These are phyloP conservation scores for Triticum urartu DNA, from an alignment of 176 grass and related monocot genomes.

Conservation along the genomic window DNA sequence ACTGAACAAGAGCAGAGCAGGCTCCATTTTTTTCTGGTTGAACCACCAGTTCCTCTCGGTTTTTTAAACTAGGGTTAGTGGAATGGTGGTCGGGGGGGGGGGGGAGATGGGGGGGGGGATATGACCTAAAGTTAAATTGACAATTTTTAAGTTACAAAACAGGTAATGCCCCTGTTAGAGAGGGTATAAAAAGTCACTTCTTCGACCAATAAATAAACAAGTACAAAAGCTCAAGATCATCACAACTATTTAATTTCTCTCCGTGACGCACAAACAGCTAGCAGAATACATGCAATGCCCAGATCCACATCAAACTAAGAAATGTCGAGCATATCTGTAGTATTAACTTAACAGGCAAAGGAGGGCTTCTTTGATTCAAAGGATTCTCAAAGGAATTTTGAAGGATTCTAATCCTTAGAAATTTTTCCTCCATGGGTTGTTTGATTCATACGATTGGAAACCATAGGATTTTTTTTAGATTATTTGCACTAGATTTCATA, in stretches of 20 bases:
- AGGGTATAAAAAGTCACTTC: neutral
- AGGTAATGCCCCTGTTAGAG: neutral
- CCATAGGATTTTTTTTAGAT: neutral
- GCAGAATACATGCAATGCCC: neutral
- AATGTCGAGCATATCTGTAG: neutral
- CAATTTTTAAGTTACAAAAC: neutral
- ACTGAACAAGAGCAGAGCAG: neutral
- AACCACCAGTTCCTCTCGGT: neutral
- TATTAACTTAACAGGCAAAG: neutral
- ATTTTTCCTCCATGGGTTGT: neutral
- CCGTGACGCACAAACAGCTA: neutral
- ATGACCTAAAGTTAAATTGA: neutral
- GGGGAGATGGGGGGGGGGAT: neutral
- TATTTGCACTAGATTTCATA: too few species aligned
- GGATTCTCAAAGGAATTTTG: neutral
- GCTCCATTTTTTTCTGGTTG: neutral
- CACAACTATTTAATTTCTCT: neutral
- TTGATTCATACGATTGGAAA: neutral
- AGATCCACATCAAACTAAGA: conserved; percentile 12
- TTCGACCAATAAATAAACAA: neutral
- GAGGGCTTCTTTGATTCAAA: neutral
- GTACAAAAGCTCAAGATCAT: neutral
- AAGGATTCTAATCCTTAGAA: neutral
- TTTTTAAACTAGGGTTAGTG: neutral
- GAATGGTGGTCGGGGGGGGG: too few species aligned